These are phyloP conservation scores for Quercus cerris DNA, from an alignment of 306 rosid species.

Conservation along the genomic window DNA sequence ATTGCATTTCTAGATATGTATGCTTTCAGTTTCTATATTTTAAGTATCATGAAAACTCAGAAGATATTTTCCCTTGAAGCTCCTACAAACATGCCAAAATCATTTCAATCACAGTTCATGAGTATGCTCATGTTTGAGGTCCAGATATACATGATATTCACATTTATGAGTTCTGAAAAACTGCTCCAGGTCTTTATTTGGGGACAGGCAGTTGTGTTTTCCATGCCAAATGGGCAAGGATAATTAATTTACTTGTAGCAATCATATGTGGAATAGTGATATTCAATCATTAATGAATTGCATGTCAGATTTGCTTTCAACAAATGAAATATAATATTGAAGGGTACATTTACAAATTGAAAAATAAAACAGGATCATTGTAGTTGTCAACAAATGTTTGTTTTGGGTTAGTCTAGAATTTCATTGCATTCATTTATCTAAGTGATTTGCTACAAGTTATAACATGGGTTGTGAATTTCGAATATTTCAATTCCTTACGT, in stretches of 20 bases:
- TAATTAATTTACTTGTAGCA: not conserved
- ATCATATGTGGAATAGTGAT: not conserved
- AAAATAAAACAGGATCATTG: not conserved
- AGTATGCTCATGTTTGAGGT: not conserved
- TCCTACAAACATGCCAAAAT: not conserved
- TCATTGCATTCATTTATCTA: not conserved
- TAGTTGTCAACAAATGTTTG: not conserved
- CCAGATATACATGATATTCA: not conserved
- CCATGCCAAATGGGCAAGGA: not conserved
- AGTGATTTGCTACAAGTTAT: not conserved
- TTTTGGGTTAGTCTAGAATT: not conserved
- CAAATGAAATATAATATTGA: not conserved
- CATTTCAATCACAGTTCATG: not conserved
- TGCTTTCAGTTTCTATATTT: not conserved
- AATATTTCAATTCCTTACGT: not conserved
- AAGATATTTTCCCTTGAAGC: not conserved
- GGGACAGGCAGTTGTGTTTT: not conserved
- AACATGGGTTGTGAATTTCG: not conserved
- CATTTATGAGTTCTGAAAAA: not conserved
- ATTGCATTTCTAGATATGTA: not conserved
- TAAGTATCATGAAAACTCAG: not conserved
- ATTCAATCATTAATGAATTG: not conserved
- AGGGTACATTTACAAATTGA: not conserved
- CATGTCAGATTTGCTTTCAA: not conserved
- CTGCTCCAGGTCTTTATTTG: no score